phyloP scores from a whole-genome alignment of 768 basidiomycete genomes.

The Amanita pseudoporphyria region DNA sequence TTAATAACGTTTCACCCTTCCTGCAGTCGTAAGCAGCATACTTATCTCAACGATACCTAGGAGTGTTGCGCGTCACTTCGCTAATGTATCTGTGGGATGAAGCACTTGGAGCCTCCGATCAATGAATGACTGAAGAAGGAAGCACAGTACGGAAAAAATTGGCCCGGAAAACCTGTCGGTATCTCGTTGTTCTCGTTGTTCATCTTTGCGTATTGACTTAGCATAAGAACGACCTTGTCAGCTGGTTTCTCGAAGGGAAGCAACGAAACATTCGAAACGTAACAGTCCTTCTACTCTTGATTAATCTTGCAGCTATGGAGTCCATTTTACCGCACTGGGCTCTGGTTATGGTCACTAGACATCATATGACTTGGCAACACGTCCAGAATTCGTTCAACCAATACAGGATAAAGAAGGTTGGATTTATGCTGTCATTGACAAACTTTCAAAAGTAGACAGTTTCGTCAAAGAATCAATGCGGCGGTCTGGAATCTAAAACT shows the following conservation, averaged over 20 bases:
- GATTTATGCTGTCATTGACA: slow-evolving; percentile 23
- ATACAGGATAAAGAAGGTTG: slow-evolving; percentile 32
- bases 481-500: slow-evolving; percentile 23
- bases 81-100: too few relatives aligned
- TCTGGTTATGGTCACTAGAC: slow-evolving; percentile 20
- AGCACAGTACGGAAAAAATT: too few relatives aligned
- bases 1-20: too few relatives aligned
- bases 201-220: not conserved
- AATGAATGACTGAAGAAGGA: too few relatives aligned
- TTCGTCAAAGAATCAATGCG: slow-evolving; percentile 32
- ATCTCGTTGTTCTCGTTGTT: not conserved
- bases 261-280: slow-evolving; percentile 17
- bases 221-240: slow-evolving; percentile 33
- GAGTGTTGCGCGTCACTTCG: too few relatives aligned
- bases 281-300: slow-evolving; percentile 22
- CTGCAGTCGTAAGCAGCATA: too few relatives aligned
- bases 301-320: slow-evolving; percentile 36
- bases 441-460: slow-evolving; percentile 37
- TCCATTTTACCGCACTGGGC: slow-evolving; percentile 17
- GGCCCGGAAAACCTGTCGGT: slow-evolving; percentile 21
- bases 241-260: slow-evolving; percentile 34
- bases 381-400: slow-evolving; percentile 21
- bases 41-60: too few relatives aligned
- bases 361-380: slow-evolving; percentile 28
- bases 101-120: slow-evolving; percentile 19